These are phyloP conservation scores for Emericellopsis cladophorae DNA, from an alignment of 2,329 filamentous ascomycete species.

Conservation along the genomic window DNA sequence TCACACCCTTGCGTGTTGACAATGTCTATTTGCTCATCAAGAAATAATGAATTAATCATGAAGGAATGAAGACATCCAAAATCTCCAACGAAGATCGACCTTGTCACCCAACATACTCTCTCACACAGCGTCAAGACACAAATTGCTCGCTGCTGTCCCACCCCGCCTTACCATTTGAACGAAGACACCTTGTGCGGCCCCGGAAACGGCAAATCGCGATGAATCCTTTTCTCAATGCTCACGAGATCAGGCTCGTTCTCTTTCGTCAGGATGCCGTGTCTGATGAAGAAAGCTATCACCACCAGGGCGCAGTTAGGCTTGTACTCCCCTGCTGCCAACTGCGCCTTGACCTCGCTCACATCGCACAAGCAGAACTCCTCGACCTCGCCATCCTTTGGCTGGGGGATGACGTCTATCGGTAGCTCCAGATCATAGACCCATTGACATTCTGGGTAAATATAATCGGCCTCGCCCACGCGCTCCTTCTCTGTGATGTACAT, in stretches of 20 bases:
- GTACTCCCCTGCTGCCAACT: constrained; percentile 62
- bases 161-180: not conserved
- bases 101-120: not conserved
- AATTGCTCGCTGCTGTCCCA: no score
- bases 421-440: constrained; percentile 86
- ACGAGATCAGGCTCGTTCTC: constrained; percentile 70
- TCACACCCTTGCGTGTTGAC: constrained; percentile 83
- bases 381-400: constrained; percentile 80
- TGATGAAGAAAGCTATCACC: constrained; percentile 78
- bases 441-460: constrained; percentile 83
- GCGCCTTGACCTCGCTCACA: constrained; percentile 61
- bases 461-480: constrained; percentile 66
- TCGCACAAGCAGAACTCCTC: constrained; percentile 70
- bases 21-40: constrained; percentile 89
- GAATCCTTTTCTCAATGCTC: constrained; percentile 63
- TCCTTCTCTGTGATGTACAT: constrained; percentile 65
- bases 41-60: constrained; percentile 45
- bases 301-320: constrained; percentile 88
- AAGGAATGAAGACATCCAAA: not conserved
- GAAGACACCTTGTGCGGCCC: constrained; percentile 34
- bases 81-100: not conserved
- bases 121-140: no score
- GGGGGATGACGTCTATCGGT: constrained; percentile 51
- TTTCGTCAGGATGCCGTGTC: constrained; percentile 66
- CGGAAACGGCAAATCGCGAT: constrained; percentile 71